Evolutionary conservation across 148 eudicot genomes (phyloP).

Genomic region (Rhododendron ovatum): DNA sequence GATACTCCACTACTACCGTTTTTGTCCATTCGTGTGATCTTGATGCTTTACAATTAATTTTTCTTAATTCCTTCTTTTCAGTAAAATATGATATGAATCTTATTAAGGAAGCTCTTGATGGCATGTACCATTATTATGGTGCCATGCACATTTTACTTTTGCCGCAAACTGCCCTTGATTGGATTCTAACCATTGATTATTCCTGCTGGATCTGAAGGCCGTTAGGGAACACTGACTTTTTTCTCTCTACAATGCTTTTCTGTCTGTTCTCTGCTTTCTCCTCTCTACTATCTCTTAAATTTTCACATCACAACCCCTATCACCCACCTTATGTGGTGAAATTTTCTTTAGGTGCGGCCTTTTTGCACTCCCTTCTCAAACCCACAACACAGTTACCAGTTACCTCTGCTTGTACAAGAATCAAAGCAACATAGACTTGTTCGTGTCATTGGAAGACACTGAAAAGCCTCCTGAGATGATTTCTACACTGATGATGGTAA

Average conservation of each 20-base stretch:
- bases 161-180: not conserved
- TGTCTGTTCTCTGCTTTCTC: not conserved
- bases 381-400: not conserved
- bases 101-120: not conserved
- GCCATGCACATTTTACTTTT: not conserved
- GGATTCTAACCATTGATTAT: not conserved
- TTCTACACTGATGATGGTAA: not conserved
- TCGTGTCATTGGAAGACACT: not conserved
- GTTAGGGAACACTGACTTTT: not conserved
- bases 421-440: not conserved
- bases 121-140: not conserved
- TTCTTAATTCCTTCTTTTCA: not conserved
- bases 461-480: not conserved
- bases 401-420: not conserved
- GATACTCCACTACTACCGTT: not conserved
- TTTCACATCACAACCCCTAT: not conserved
- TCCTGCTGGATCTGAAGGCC: not conserved
- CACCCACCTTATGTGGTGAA: not conserved
- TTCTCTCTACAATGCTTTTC: not conserved
- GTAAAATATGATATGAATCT: not conserved
- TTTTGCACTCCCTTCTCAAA: not conserved
- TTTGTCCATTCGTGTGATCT: not conserved
- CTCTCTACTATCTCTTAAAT: not conserved
- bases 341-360: not conserved
- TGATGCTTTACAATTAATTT: not conserved